These are phyloP conservation scores for Domatiomyces globalis DNA, from an alignment of 2,329 filamentous ascomycete genomes.

Conservation along the genomic window DNA sequence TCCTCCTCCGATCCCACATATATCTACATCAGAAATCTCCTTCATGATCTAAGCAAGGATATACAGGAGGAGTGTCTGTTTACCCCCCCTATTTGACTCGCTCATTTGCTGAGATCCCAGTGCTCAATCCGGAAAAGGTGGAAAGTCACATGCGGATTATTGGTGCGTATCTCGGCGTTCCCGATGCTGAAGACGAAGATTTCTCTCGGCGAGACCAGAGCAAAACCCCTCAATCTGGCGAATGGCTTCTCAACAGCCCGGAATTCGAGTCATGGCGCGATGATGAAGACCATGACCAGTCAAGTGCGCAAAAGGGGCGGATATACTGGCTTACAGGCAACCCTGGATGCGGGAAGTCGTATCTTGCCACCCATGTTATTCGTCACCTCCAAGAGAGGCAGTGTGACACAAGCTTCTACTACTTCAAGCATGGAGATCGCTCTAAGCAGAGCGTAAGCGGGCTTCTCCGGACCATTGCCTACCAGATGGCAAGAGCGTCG, in stretches of 20 bases:
- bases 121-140: not conserved
- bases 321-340: conserved; percentile 20
- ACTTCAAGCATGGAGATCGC: too few relatives aligned
- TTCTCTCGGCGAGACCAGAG: not conserved
- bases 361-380: conserved; percentile 17
- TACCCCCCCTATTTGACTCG: too few relatives aligned
- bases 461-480: conserved; percentile 18
- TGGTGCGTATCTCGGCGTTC: not conserved
- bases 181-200: conserved; percentile 3
- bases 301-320: not conserved
- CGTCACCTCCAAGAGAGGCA: conserved; percentile 8
- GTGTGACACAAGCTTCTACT: conserved; percentile 20
- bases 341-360: conserved; percentile 23
- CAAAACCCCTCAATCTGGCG: not conserved
- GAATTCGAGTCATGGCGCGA: not conserved
- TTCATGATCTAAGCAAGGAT: too few relatives aligned
- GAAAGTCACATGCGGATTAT: conserved; percentile 3
- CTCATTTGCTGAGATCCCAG: too few relatives aligned
- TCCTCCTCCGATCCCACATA: not conserved
- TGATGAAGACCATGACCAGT: conserved; percentile 3
- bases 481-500: conserved; percentile 18
- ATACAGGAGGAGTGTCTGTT: too few relatives aligned
- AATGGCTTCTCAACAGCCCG: not conserved
- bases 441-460: conserved; percentile 4
- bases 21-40: too few relatives aligned